Conservation (phyloP, 768 basidiomycete species). For the Pleurotus ostreatus region DNA sequence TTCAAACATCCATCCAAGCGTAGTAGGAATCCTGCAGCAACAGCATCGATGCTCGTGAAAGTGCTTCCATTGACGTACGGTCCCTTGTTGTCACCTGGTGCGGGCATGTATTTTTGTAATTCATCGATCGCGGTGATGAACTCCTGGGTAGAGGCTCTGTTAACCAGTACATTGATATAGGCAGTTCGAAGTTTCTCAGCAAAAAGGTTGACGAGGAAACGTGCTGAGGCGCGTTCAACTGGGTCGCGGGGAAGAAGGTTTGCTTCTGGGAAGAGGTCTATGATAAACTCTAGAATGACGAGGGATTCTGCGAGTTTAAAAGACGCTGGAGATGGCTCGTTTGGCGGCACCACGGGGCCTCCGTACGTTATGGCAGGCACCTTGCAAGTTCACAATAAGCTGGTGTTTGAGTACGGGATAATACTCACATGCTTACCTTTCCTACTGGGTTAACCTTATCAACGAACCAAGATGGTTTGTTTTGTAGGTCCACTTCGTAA, state of each 20-base stretch:
- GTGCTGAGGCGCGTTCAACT: background rate
- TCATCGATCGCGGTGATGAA: background rate
- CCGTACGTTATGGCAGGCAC: slow-evolving; percentile 2
- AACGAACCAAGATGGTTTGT: slow-evolving; percentile 3
- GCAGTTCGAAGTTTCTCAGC: background rate
- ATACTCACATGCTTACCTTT: background rate
- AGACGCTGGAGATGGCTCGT: background rate
- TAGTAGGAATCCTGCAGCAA: background rate
- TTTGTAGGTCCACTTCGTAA: background rate
- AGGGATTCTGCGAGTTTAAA: background rate
- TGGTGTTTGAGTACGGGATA: background rate
- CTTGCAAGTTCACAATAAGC: background rate
- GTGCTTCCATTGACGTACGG: background rate
- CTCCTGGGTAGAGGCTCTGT: background rate
- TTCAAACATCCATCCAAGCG: background rate
- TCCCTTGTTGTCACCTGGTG: background rate
- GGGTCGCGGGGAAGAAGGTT: background rate
- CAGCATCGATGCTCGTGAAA: background rate
- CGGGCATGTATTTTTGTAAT: background rate
- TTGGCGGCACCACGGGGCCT: background rate
- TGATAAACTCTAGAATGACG: background rate
- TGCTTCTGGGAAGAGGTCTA: background rate
- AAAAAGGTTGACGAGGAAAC: background rate
- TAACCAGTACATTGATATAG: background rate
- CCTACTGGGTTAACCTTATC: background rate